Percentiles rank a stretch among this genome's conserved stretches.
phyloP scores from a whole-genome alignment of 306 rosid species.

The Malus sieversii region DNA sequence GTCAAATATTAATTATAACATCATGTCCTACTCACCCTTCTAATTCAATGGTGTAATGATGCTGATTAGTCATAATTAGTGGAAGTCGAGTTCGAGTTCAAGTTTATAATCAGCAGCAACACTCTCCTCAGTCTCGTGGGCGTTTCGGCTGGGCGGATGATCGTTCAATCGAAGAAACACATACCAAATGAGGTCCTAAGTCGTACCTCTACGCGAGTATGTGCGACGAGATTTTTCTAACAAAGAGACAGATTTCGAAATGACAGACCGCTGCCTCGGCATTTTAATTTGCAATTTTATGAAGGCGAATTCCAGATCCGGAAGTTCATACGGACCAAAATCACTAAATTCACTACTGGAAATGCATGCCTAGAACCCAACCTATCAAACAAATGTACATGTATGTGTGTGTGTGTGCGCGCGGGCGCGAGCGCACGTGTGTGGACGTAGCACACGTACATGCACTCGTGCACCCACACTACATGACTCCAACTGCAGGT shows the following conservation, averaged over 20 bases:
- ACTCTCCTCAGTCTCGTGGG: background rate
- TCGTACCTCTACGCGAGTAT: no score
- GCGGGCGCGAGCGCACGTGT: background rate
- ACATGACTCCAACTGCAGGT: background rate
- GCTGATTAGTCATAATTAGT: background rate
- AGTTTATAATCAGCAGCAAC: no score
- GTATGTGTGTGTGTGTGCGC: accelerated
- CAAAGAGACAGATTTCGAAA: no score
- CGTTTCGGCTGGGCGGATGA: background rate
- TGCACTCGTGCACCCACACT: background rate
- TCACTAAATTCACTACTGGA: background rate
- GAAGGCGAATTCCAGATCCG: background rate
- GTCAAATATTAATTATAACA: no score
- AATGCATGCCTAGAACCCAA: background rate
- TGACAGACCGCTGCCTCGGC: background rate
- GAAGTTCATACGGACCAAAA: background rate
- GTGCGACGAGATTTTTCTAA: no score
- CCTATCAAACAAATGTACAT: background rate
- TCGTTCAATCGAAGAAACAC: background rate
- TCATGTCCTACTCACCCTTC: background rate
- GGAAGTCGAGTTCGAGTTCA: no score
- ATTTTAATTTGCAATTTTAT: no score
- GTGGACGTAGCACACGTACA: no score
- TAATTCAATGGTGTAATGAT: background rate
- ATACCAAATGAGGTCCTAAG: background rate